Evolutionary conservation across 176 grass and related monocot species (phyloP).

Genomic region (Musa beccarii): DNA sequence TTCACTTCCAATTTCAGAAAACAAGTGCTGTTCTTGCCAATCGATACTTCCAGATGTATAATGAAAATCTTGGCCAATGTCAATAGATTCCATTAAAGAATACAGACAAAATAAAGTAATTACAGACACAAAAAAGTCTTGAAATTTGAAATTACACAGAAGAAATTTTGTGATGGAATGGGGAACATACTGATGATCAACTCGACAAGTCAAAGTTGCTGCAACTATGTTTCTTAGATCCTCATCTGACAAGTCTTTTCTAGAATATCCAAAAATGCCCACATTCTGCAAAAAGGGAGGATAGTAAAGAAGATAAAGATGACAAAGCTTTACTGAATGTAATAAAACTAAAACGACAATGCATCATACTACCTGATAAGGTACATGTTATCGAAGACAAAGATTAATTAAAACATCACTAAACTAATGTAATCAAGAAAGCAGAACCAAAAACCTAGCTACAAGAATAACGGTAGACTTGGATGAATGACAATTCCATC

Average conservation of each 20-base stretch:
- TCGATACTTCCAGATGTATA: neutral
- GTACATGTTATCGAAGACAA: too few relatives aligned
- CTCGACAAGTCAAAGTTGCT: constrained; percentile 80
- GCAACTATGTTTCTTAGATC: constrained; percentile 78
- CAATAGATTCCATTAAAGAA: neutral
- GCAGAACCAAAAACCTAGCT: too few relatives aligned
- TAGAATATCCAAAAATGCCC: constrained; percentile 95
- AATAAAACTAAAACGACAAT: too few relatives aligned
- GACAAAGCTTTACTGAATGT: too few relatives aligned
- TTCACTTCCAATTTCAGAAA: neutral
- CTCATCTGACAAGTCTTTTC: constrained; percentile 57
- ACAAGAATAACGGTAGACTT: too few relatives aligned
- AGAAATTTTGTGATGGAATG: neutral
- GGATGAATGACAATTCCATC: too few relatives aligned
- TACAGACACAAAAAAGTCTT: neutral
- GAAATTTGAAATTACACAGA: neutral
- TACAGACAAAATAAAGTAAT: neutral
- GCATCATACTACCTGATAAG: neutral
- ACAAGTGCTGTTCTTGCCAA: neutral
- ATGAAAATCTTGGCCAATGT: neutral
- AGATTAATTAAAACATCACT: too few relatives aligned
- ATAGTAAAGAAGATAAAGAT: constrained; percentile 1
- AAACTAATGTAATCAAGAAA: too few relatives aligned
- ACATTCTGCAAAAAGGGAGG: constrained; percentile 57
- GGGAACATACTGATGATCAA: constrained; percentile 78